Evolutionary conservation across 2,329 filamentous ascomycete species (phyloP).

Genomic region (Calonectria pseudoreteaudii): DNA sequence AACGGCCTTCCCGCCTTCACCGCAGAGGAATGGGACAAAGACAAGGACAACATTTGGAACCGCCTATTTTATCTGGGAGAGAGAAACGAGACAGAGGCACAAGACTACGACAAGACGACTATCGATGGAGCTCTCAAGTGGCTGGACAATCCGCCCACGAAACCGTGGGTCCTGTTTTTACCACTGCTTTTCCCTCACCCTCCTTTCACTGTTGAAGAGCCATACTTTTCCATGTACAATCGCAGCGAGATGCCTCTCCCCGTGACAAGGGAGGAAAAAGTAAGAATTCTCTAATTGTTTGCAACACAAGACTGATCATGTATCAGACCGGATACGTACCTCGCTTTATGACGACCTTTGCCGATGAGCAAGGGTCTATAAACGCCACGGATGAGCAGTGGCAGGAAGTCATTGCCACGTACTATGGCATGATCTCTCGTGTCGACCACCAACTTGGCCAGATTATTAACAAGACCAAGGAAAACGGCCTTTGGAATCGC

Average conservation of each 20-base stretch:
- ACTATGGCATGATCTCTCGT: neutral
- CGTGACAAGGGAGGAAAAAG: neutral
- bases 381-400: neutral
- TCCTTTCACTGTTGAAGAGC: neutral
- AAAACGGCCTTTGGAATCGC: neutral
- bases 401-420: neutral
- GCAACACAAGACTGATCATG: neutral
- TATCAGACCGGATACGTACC: neutral
- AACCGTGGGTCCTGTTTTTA: neutral
- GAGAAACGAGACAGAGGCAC: neutral
- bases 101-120: neutral
- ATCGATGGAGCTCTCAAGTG: neutral
- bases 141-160: neutral
- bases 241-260: neutral
- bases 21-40: neutral
- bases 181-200: neutral
- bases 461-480: neutral
- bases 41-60: neutral
- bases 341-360: neutral
- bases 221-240: slow-evolving; percentile 4
- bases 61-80: neutral
- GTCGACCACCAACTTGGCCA: neutral
- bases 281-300: neutral
- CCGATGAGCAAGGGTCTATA: neutral
- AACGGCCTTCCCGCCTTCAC: neutral